Base-by-base conservation (phyloP, 352 stramenopile genomes). In the Phytophthora chlamydospora region DNA sequence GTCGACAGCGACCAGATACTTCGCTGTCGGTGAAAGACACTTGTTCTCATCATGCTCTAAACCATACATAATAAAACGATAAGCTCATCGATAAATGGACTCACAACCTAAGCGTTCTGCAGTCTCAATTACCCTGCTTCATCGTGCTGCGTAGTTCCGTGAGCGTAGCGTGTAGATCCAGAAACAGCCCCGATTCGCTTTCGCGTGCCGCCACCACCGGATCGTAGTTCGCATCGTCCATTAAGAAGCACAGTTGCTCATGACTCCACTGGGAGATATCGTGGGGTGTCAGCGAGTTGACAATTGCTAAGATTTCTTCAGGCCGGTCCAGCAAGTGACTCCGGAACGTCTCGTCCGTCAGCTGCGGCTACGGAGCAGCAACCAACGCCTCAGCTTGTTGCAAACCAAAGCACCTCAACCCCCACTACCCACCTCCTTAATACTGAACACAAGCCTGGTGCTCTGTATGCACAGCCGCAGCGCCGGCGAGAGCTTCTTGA, bases 131-230 rank as follows among this genome's bases (percentile, higher is more conserved):
- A 68, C 65, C 53, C 62, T 69, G 29, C 12, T 78, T 58, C 14
- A 90, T 69, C 2, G 64, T 58, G 3, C 50, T 62, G 17, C 70
- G 67, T 1, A 90, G 56, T 6, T 69, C 42, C 7, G 45, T 65
- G 24, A 91, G 46, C 21, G 68, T 43, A 2, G 62, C 50, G 14
- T 89, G 64, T 2, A 91, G 53, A 47, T 91, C 79, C 29, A 91
- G 71, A 42, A 89, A 91, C 32, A 91, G 58, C 0, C 81, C 81
- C 0, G 66, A 80, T 41, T 88, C 79, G 50, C 77, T 91, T 58
- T 89, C 77, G 4, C 82, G 61, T 6, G 81, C 81, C 0, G 81
- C 79, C 10, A 69, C 49, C 10, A 73, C 70, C 0, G 82, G 63
- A 24, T 91, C 77, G 45, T 89, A 89, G 32, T 73, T 73, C 0